A percentile compares a stretch with the other conserved stretches of the same genome.
phyloP scores from a whole-genome alignment of 805 yeast species.

The Metschnikowia lunata region DNA sequence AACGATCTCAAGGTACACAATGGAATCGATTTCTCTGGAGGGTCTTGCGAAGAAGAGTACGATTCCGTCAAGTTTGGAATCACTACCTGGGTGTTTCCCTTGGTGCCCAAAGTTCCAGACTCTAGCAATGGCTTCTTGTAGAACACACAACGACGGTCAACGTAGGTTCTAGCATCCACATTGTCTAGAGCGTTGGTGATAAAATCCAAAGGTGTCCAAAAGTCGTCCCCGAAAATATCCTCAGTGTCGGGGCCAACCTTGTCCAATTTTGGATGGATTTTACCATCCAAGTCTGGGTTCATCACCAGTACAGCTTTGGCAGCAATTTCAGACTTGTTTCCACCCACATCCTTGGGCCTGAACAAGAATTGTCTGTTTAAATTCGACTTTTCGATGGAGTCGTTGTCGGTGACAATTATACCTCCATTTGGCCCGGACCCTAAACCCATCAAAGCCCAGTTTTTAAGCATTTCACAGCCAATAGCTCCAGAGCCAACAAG shows the following conservation, averaged over 20 bases:
- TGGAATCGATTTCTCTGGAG: slow-evolving; percentile 97
- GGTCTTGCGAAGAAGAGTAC: slow-evolving; percentile 94
- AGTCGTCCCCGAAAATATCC: slow-evolving; percentile 72
- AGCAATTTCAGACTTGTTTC: slow-evolving; percentile 85
- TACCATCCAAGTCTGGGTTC: slow-evolving; percentile 80
- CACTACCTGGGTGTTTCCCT: slow-evolving; percentile 96
- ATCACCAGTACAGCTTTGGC: slow-evolving; percentile 76
- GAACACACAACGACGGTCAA: slow-evolving; percentile 94
- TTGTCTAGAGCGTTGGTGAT: slow-evolving; percentile 97
- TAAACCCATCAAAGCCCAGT: slow-evolving; percentile 96
- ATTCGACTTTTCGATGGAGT: slow-evolving; percentile 91
- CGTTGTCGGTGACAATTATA: slow-evolving; percentile 86
- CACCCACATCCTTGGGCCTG: slow-evolving; percentile 92
- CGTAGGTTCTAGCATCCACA: slow-evolving; percentile 96
- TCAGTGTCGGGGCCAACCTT: slow-evolving; percentile 95
- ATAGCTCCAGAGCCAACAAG: slow-evolving; percentile 97
- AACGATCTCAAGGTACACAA: slow-evolving; percentile 94
- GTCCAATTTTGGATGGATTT: slow-evolving; percentile 71
- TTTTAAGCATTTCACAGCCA: slow-evolving; percentile 97
- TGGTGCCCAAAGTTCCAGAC: slow-evolving; percentile 96
- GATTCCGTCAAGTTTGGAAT: slow-evolving; percentile 93
- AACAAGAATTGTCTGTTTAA: slow-evolving; percentile 94
- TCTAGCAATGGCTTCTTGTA: slow-evolving; percentile 87
- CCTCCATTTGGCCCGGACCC: slow-evolving; percentile 89
- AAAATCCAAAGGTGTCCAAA: slow-evolving; percentile 81